Base-by-base conservation (phyloP, 2,329 filamentous ascomycete genomes). In the Trichoderma aggressivum region DNA sequence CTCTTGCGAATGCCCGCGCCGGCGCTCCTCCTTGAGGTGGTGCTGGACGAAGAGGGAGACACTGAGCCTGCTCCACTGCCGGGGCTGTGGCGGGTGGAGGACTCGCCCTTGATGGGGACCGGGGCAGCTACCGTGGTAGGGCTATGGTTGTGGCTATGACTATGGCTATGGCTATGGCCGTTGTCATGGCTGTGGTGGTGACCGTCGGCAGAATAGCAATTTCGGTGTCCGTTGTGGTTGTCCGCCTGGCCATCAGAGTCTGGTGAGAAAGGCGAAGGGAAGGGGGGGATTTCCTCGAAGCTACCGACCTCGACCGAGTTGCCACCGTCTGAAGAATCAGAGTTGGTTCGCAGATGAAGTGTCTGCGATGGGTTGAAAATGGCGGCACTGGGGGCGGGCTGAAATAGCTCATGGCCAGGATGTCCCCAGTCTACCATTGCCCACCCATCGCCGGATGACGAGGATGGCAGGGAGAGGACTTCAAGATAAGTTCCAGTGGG, bases 281-380 rank as follows among this genome's bases (percentile, higher is more conserved):
- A 92, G 73, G 80, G 86, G 3, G 79, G 82, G 62, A 94, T 88
- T 76, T 97, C 94, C 79, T 97, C 94, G 76, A 92, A 97, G 82
- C 93, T 96, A 74, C 89, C 84, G 86, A 94, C 80, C 83, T 93
- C 79, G 85, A 91, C 79, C 78, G 91, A 84, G 80, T 87, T 85
- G 80, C 89, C 81, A 76, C 90, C 89, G 39, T 94, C 91, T 1
- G 92, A 96, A 3, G 94, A 96, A 77, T 97, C 93, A 5, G 94
- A 97, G 76, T 92, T 90, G 69, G 91, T 94, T 75, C 94, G 89
- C 77, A 97, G 87, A 83, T 98, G 95, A 65, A 98, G 85, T 1
- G 94, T 97, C 82, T 97, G 92, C 73, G 91, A 90, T 2, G 95
- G 95, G 82, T 98, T 97, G 85, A 97, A 97, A 78, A 97, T 94